Percentiles rank a stretch among this genome's conserved stretches.
Conservation (phyloP, 306 rosid species). For the Cucurbita pepo region DNA sequence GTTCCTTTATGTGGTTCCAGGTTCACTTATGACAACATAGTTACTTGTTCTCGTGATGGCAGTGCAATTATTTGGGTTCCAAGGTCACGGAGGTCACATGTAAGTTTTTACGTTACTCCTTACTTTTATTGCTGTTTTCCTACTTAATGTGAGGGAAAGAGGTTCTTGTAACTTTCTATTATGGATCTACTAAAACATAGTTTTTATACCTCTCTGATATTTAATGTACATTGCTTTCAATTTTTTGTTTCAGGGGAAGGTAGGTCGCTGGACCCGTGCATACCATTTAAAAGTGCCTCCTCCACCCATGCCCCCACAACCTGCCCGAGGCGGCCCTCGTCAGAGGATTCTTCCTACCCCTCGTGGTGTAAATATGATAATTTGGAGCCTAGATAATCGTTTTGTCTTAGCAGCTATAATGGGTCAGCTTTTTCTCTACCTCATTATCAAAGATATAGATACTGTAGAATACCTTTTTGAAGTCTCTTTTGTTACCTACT, state of each 20-base stretch:
- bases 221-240: slow-evolving; percentile 9
- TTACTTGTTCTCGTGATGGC: slow-evolving; percentile 98
- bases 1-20: slow-evolving; percentile 27
- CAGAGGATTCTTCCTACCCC: slow-evolving; percentile 97
- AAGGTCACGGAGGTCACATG: slow-evolving; percentile 87
- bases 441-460: background rate
- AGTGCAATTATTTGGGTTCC: slow-evolving; percentile 99
- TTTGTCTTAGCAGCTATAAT: slow-evolving; percentile 98
- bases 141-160: background rate
- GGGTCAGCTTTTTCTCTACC: slow-evolving; percentile 40
- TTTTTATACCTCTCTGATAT: background rate
- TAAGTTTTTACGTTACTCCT: slow-evolving; percentile 22
- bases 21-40: slow-evolving; percentile 92
- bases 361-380: slow-evolving; percentile 98
- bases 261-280: slow-evolving; percentile 93
- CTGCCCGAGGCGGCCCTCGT: slow-evolving; percentile 87
- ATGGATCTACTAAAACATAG: background rate
- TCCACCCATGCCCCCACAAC: slow-evolving; percentile 96
- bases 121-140: background rate
- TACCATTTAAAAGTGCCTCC: slow-evolving; percentile 98
- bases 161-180: background rate
- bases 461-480: background rate
- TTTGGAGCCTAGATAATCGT: slow-evolving; percentile 98
- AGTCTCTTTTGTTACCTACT: background rate
- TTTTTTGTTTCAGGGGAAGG: slow-evolving; percentile 48